Evolutionary conservation across 306 rosid genomes (phyloP).

Genomic region (Benincasa hispida): DNA sequence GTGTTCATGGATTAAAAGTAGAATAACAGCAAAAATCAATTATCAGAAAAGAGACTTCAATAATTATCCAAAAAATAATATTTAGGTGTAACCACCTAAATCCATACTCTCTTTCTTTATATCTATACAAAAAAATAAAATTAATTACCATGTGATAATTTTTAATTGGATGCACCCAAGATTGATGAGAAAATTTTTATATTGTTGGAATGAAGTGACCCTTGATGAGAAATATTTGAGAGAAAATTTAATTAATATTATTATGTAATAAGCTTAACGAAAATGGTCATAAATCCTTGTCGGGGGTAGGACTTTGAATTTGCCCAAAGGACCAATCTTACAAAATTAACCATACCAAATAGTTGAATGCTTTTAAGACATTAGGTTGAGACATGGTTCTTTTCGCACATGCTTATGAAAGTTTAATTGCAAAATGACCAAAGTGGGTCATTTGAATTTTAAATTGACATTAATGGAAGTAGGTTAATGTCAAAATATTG

Average conservation of each 20-base stretch:
- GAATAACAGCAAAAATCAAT: neutral
- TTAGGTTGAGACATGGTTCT: neutral
- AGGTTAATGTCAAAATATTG: no score
- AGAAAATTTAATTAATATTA: neutral
- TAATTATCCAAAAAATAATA: neutral
- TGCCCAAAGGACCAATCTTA: neutral
- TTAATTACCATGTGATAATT: no score
- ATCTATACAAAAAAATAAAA: no score
- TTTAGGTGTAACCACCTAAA: no score
- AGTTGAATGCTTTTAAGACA: neutral
- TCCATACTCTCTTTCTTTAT: no score
- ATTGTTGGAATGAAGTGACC: neutral
- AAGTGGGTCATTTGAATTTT: no score
- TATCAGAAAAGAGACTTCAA: neutral
- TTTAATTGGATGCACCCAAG: no score
- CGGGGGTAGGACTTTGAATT: neutral
- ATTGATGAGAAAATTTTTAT: no score
- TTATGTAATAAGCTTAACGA: neutral
- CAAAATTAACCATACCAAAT: neutral
- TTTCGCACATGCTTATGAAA: neutral
- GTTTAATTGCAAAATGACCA: no score
- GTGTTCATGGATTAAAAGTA: no score
- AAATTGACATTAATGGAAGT: no score
- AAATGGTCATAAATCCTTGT: neutral
- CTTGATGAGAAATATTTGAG: neutral